A percentile compares a stretch with the other conserved stretches of the same genome.
phyloP scores from a whole-genome alignment of 306 rosid genomes.

The Begonia peltatifolia region DNA sequence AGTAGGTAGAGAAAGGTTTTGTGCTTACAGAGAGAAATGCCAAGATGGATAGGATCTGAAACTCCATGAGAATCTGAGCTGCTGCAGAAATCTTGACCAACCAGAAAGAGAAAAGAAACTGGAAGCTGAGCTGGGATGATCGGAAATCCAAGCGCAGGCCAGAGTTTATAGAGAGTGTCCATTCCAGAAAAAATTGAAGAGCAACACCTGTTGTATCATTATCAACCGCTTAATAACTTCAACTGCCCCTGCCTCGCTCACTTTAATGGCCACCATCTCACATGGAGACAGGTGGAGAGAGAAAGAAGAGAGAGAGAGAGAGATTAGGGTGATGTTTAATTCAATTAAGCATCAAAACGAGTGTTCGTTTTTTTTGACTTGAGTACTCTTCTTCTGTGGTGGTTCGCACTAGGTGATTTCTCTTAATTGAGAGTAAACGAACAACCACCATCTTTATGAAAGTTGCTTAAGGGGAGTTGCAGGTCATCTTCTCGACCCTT shows the following conservation, averaged over 20 bases:
- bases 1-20: background rate
- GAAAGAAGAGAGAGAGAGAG: background rate
- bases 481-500: conserved; percentile 20
- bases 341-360: background rate
- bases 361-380: background rate
- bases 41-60: conserved; percentile 17
- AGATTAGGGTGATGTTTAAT: background rate
- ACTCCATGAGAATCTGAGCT: conserved; percentile 21
- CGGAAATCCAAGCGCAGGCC: conserved; percentile 1
- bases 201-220: conserved; percentile 15
- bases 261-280: conserved; percentile 10
- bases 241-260: conserved; percentile 35
- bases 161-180: conserved; percentile 18
- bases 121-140: conserved; percentile 5
- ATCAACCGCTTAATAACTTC: conserved; percentile 17
- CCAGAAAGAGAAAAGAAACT: conserved; percentile 1
- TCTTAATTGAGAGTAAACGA: background rate
- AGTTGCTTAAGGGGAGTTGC: conserved; percentile 14
- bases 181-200: conserved; percentile 4
- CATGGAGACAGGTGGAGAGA: conserved; percentile 20
- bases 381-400: background rate
- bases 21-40: conserved; percentile 38
- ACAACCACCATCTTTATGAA: background rate
- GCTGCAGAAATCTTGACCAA: background rate
- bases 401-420: background rate